A percentile compares a stretch with the other conserved stretches of the same genome.
Conservation (phyloP, 768 basidiomycete genomes). For the Amylocystis lapponica region DNA sequence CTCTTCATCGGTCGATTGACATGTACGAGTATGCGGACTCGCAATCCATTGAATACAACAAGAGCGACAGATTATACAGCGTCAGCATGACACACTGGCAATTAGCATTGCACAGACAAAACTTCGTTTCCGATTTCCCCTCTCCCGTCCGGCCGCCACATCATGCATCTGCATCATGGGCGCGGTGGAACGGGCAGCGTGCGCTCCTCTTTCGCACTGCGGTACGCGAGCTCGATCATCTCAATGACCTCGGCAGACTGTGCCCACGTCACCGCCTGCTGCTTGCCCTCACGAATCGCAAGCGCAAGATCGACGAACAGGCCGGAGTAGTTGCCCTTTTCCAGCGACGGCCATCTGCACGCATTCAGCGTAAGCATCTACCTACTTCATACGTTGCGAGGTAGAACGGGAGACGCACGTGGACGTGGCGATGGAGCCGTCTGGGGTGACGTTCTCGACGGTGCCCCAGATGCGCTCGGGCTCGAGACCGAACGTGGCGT, state of each 20-base stretch:
- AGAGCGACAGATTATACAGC: too few species aligned
- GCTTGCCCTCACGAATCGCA: constrained; percentile 49
- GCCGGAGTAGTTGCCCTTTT: constrained; percentile 51
- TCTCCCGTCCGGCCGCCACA: too few species aligned
- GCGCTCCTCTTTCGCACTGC: constrained; percentile 57
- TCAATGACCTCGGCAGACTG: constrained; percentile 68
- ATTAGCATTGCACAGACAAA: too few species aligned
- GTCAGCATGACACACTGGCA: too few species aligned
- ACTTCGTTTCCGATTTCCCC: too few species aligned
- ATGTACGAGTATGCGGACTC: too few species aligned
- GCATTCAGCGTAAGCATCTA: constrained; percentile 8
- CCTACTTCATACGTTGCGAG: constrained; percentile 8
- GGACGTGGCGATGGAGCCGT: constrained; percentile 32
- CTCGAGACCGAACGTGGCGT: constrained; percentile 50
- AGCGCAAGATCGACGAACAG: constrained; percentile 64
- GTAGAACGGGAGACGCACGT: constrained; percentile 28
- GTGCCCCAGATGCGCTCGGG: constrained; percentile 58
- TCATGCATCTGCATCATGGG: constrained; percentile 5
- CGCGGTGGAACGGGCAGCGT: constrained; percentile 32
- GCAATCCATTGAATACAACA: too few species aligned
- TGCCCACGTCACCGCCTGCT: constrained; percentile 63
- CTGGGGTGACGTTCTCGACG: constrained; percentile 47
- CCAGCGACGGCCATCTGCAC: constrained; percentile 57
- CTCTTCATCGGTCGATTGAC: too few species aligned
- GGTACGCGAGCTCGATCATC: constrained; percentile 69